phyloP scores from a whole-genome alignment of 2,329 filamentous ascomycete species.

The Tolypocladium cylindrosporum region DNA sequence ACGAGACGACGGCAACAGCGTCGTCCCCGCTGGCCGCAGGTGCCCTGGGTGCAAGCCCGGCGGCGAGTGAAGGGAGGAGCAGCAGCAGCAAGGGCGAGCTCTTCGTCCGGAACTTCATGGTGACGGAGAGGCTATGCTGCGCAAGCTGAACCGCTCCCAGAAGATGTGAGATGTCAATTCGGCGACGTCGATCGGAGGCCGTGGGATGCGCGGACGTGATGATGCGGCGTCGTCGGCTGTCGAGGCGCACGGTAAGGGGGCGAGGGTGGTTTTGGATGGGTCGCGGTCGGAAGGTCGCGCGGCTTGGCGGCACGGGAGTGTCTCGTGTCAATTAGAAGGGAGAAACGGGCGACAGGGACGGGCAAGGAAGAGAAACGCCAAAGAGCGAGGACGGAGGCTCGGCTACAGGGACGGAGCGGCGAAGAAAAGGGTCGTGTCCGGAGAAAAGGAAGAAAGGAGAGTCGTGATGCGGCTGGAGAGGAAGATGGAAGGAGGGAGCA shows the following conservation, averaged over 20 bases:
- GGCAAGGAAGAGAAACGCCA: background rate
- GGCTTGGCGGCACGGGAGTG: conserved; percentile 2
- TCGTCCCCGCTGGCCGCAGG: conserved; percentile 10
- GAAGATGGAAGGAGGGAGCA: background rate
- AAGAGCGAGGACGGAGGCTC: background rate
- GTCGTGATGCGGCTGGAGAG: background rate
- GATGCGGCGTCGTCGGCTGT: background rate
- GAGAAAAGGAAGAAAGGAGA: background rate
- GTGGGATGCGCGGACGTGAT: background rate
- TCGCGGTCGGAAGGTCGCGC: conserved; percentile 4
- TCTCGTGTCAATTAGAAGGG: background rate
- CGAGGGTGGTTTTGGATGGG: background rate
- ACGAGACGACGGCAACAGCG: conserved; percentile 11
- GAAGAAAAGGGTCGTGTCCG: background rate
- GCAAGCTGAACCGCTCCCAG: background rate
- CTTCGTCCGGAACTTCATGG: conserved; percentile 50
- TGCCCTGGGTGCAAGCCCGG: conserved; percentile 26
- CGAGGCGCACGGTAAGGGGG: background rate
- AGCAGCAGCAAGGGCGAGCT: conserved; percentile 49
- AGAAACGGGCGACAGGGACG: background rate
- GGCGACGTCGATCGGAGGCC: background rate
- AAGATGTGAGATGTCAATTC: background rate
- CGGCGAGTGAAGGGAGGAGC: conserved; percentile 45
- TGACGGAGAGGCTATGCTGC: conserved; percentile 10
- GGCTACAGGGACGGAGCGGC: background rate